These are phyloP conservation scores for Adansonia rubrostipa DNA, from an alignment of 441 rosid species.

Conservation along the genomic window DNA sequence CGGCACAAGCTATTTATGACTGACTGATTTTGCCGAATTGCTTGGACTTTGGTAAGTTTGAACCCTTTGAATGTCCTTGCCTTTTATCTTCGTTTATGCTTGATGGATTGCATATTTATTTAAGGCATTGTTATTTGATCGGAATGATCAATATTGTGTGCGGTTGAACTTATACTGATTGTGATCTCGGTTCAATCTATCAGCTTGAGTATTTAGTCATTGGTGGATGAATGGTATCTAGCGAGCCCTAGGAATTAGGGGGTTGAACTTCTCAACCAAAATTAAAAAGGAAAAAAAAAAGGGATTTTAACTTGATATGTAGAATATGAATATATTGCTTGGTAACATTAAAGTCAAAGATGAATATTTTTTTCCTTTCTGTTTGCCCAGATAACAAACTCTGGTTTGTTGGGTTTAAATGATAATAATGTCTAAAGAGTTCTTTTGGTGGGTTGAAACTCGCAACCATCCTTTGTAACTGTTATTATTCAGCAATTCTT, in stretches of 20 bases:
- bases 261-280: neutral
- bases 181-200: neutral
- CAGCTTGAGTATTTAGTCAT: neutral
- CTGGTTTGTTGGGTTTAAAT: neutral
- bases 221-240: conserved; percentile 2
- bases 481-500: neutral
- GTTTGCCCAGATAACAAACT: neutral
- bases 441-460: neutral
- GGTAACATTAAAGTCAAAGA: neutral
- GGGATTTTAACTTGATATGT: neutral
- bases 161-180: neutral
- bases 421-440: neutral
- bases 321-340: neutral
- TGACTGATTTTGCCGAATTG: conserved; percentile 22
- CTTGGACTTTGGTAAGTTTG: conserved; percentile 8
- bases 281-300: neutral
- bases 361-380: neutral
- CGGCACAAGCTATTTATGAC: conserved; percentile 21
- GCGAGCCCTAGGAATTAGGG: neutral
- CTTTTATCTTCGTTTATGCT: conserved; percentile 10
- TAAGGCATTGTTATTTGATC: neutral
- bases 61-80: neutral
- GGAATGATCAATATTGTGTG: neutral
- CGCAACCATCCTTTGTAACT: neutral
- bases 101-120: neutral